Base-by-base conservation (phyloP, 306 rosid genomes). In the Casuarina cunninghamiana region DNA sequence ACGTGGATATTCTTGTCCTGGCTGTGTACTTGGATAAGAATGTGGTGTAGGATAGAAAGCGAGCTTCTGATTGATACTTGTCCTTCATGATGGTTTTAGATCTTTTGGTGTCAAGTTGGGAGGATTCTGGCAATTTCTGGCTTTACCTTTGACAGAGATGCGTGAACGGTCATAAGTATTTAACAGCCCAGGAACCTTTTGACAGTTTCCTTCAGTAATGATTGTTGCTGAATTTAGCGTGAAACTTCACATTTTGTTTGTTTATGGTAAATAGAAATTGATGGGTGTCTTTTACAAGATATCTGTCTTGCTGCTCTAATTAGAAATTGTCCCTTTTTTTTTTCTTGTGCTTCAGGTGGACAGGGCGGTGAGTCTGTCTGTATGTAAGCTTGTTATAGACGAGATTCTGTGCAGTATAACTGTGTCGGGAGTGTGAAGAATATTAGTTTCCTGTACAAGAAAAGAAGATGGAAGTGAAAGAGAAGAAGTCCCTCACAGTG, bases 401-500 rank as follows among this genome's bases (percentile, higher is more conserved):
- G 8, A 1, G 35, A 13, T n/a, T 54, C 32, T 53, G 26, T 5
- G 49, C 15, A 66, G 71, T 66, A 10, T 66, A 3, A 37, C 15
- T 13, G 71, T 4, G 50, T 16, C 35, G 62, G 38, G 51, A 16
- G 61, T 35, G 66, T 49, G 75, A 41, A 15, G 6, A 39, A 43
- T 35, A 66, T 15, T 19, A 66, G 71, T 53, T 50, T 77, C 5
- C 53, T 63, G 37, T 46, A 16, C 45, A 37, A 49, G 73, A 77
- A 63, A 74, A 75, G 75, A 79, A 55, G 86, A 79, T 86, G 85
- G 93, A 89, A 69, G 90, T 88, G 86, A 87, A 87, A 72, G 92
- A 86, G 79, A 82, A 81, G 44, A 79, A 82, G 57, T 83, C 86
- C 73, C 84, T 94, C 13, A 92, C 93, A 0, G 98, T 94, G 81